Evolutionary conservation across 768 basidiomycete genomes (phyloP), one percentile per base, ranked within the genome.

Genomic region (Leucogyrophana mollusca): DNA sequence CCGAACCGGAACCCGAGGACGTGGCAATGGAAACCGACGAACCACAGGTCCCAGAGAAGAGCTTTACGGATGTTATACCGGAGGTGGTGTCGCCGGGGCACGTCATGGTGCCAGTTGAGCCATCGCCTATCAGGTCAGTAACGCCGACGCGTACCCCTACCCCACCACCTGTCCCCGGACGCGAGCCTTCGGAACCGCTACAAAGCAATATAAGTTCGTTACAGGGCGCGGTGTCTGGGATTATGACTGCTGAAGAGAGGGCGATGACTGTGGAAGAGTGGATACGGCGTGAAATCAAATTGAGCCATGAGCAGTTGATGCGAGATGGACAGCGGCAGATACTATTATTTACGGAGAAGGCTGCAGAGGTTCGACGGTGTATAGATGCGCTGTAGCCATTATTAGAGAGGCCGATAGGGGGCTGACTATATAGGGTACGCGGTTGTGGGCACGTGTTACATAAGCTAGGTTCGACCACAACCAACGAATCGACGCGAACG

Each of bases 251-350:
- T 25, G 79, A 78, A 16, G 87, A 93, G 60, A 71, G 83, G 49
- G 67, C 73, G 16, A 85, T 93, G 87, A 87, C 89, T 0, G 75
- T 94, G 39, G 90, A 93, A 57, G 80, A 93, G 57, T 88, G 88
- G 80, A 82, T 92, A 47, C 73, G 84, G 45, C 78, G 80, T 53
- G 89, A 92, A 66, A 86, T 90, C 61, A 74, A 74, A 52, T 64
- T 79, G 37, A 77, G 90, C 64, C 82, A 79, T 53, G 80, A 84
- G 52, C 78, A 73, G 47, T 72, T 85, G 57, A 62, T 71, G 63
- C 55, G 56, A 37, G 78, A 83, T 49, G 83, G 77, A 3, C 73
- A 73, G 54, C 65, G 64, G 50, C 69, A 73, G 60, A 78, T 85
- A 40, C 63, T 60, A 14, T 50, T 60, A 49, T 82, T 84, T 60